Conservation (phyloP, 371 early-diverging fungal genomes). For the Entomophthora muscae region DNA sequence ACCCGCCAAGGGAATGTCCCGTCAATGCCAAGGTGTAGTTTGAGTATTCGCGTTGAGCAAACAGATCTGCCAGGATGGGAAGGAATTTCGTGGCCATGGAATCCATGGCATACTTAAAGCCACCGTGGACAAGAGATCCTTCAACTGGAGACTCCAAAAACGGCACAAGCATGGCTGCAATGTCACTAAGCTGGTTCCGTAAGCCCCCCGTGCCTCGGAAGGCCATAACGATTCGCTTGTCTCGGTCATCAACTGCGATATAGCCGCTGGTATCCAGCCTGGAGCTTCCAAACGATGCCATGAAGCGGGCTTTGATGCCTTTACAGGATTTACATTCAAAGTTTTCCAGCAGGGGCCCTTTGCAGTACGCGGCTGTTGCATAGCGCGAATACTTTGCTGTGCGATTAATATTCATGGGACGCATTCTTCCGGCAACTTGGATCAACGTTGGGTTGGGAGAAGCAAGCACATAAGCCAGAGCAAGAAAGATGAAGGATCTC, state of each 20-base stretch:
- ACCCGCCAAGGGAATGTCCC: slow-evolving; percentile 3
- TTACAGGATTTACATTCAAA: neutral
- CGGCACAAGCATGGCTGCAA: neutral
- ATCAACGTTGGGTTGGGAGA: neutral
- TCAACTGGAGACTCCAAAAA: neutral
- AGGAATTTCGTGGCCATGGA: neutral
- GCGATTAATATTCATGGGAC: neutral
- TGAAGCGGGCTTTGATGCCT: neutral
- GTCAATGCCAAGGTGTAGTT: neutral
- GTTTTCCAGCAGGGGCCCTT: neutral
- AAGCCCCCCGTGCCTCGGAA: neutral
- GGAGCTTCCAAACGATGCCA: neutral
- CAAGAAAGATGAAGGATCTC: too few relatives aligned
- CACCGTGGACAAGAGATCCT: neutral
- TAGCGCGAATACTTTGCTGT: neutral
- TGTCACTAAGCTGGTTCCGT: neutral
- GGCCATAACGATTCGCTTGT: neutral
- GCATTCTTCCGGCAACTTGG: neutral
- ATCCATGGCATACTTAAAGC: neutral
- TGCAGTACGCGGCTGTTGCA: neutral
- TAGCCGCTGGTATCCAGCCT: neutral
- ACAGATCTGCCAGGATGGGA: neutral
- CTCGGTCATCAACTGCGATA: neutral
- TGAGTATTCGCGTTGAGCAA: neutral
- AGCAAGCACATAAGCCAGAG: too few relatives aligned